Evolutionary conservation across 805 yeast species (phyloP), one percentile per base, ranked within the genome.

Genomic region (Ogataea dorogensis): DNA sequence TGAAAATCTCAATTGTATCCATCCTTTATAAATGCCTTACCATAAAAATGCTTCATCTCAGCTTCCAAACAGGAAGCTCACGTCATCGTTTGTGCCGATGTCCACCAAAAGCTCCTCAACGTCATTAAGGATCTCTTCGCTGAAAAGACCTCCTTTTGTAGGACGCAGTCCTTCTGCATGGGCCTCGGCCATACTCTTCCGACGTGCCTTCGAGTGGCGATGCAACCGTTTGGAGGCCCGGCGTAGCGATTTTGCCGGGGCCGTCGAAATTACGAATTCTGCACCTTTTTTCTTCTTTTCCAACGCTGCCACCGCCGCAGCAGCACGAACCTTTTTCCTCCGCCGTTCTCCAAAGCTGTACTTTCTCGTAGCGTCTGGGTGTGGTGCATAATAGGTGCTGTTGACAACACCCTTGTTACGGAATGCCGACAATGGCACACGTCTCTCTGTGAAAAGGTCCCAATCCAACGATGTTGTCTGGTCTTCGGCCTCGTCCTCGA

Each of bases 401-500:
- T 52, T 48, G 11, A 59, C 43, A 12, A 75, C 60, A 9, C 84
- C 83, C 53, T 87, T 82, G 62, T 87, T 89, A 54, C 98, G 69
- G 59, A 91, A 91, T 1, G 97, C 97, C 2, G 94, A 85, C 25
- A 89, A 63, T 3, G 97, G 97, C 7, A 87, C 79, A 37, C 70
- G 70, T 55, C 72, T 75, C 54, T 53, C 56, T 14, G 43, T 48
- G 36, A 53, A 54, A 20, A 49, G 42, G 29, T 51, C 51, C 54
- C 55, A 50, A 24, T 53, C 51, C 17, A 47, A 41, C 1, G 48
- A 32, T 9, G 39, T 30, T 3, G 53, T 34, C 17, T 64, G 72
- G 34, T 77, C 81, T 41, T 74, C 74, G 18, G 77, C 82, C 37
- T 74, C 83, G 44, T 84, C 86, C 50, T 86, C 95, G 44, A 88